Conservation (phyloP, 495 filamentous ascomycete species). For the Annulohypoxylon moriforme region DNA sequence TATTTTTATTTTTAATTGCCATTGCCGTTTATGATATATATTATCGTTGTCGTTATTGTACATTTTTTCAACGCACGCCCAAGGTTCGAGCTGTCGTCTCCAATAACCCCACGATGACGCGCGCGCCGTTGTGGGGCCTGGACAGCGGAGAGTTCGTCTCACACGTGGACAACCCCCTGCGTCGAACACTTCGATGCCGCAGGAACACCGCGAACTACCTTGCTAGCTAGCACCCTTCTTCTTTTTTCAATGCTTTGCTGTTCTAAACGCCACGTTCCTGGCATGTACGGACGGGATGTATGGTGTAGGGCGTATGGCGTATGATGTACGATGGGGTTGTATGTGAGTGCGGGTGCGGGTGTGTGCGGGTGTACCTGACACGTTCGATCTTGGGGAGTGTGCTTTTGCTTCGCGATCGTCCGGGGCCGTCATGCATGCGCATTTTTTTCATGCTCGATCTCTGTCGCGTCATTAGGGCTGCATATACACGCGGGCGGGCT, state of each 20-base stretch:
- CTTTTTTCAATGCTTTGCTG: constrained; percentile 19
- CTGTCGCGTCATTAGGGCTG: constrained; percentile 52
- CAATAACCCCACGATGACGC: constrained; percentile 44
- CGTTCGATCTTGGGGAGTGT: constrained; percentile 15
- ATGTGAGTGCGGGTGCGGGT: constrained; percentile 7
- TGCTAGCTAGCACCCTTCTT: constrained; percentile 27
- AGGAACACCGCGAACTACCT: constrained; percentile 29
- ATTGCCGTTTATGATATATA: neutral
- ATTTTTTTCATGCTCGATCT: constrained; percentile 45
- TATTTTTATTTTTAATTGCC: neutral
- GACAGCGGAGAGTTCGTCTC: constrained; percentile 48
- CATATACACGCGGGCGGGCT: constrained; percentile 41
- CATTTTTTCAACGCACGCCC: constrained; percentile 2
- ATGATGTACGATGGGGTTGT: constrained; percentile 7
- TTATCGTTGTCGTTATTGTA: neutral
- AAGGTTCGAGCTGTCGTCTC: constrained; percentile 12
- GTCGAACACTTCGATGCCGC: constrained; percentile 45
- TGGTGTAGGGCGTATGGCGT: neutral
- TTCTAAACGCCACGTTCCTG: constrained; percentile 45
- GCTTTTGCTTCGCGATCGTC: constrained; percentile 45
- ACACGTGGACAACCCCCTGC: constrained; percentile 50
- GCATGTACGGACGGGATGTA: constrained; percentile 33
- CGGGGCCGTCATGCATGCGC: constrained; percentile 59
- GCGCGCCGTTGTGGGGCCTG: constrained; percentile 43
- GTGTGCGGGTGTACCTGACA: constrained; percentile 35